These are phyloP conservation scores for Citrullus colocynthis DNA, from an alignment of 306 rosid species.

Conservation along the genomic window DNA sequence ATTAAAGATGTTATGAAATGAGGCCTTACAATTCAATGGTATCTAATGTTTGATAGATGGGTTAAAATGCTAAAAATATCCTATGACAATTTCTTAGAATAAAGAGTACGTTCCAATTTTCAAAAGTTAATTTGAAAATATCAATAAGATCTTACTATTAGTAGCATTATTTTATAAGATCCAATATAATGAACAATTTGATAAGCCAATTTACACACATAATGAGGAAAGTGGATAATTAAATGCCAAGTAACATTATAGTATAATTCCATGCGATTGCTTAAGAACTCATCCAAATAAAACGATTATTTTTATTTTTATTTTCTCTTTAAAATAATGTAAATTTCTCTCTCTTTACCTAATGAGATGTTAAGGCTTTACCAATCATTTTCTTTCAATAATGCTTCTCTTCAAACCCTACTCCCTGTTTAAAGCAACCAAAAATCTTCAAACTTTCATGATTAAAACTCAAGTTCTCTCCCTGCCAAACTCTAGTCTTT, in stretches of 20 bases:
- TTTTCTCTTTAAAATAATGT: background rate
- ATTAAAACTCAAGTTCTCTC: background rate
- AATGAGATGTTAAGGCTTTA: conserved; percentile 7
- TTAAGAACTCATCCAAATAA: background rate
- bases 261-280: background rate
- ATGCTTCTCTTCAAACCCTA: background rate
- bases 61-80: no score
- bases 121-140: background rate
- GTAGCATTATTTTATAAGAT: no score
- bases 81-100: no score
- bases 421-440: background rate
- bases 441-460: background rate
- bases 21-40: no score
- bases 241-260: background rate
- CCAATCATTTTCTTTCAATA: background rate
- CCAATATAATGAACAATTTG: no score
- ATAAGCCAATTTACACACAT: background rate
- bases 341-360: background rate
- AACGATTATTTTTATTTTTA: background rate
- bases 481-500: background rate
- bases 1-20: no score
- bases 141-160: background rate
- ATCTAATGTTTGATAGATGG: no score
- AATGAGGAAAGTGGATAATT: background rate
- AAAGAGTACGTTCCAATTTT: no score